These are phyloP conservation scores for Umbellularia californica DNA, from an alignment of 164 flowering plant species.

Conservation along the genomic window DNA sequence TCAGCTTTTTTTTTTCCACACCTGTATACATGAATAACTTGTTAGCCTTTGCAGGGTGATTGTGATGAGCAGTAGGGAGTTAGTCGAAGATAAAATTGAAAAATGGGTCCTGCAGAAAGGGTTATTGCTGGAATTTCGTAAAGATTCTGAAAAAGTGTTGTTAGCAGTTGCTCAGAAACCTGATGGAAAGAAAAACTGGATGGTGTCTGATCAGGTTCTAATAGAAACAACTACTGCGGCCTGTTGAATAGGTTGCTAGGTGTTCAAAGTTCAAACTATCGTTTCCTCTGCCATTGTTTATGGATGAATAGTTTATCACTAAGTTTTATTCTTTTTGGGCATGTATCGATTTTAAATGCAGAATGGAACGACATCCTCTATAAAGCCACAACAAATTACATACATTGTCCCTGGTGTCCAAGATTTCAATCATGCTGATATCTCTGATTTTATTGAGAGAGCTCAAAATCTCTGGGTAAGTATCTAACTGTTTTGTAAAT, in stretches of 20 bases:
- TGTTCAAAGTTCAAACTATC: conserved; percentile 29
- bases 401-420: conserved; percentile 80
- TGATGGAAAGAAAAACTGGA: conserved; percentile 97
- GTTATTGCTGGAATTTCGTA: conserved; percentile 67
- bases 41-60: conserved; percentile 34
- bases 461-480: conserved; percentile 71
- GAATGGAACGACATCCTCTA: conserved; percentile 80
- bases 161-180: conserved; percentile 87
- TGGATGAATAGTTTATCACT: conserved; percentile 3
- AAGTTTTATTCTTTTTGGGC: conserved; percentile 2
- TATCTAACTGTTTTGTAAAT: conserved; percentile 3
- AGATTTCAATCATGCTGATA: conserved; percentile 58
- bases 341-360: conserved; percentile 20
- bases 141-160: conserved; percentile 77
- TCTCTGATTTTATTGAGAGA: conserved; percentile 54
- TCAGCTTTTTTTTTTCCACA: neutral
- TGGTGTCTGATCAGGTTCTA: conserved; percentile 89
- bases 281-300: neutral
- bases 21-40: neutral
- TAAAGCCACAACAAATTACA: conserved; percentile 90
- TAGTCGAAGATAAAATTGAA: conserved; percentile 49
- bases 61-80: conserved; percentile 35
- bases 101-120: conserved; percentile 56
- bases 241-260: conserved; percentile 43
- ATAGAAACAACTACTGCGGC: conserved; percentile 35